phyloP scores from a whole-genome alignment of 177 flowering plant genomes.

The Vitis hybrid region DNA sequence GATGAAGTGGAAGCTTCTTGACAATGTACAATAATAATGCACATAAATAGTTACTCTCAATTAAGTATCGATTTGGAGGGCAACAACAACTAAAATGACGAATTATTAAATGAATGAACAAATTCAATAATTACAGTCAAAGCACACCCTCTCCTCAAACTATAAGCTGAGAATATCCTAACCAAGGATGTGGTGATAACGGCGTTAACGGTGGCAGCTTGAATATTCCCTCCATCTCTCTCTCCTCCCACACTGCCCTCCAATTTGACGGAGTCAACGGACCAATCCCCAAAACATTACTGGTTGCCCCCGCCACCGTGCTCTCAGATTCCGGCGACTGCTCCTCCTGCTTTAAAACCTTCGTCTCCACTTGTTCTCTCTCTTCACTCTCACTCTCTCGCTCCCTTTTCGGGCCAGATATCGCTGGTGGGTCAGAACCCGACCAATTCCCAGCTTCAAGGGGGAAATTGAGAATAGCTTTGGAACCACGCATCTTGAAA shows the following conservation, averaged over 20 bases:
- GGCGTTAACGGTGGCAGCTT: too few species aligned
- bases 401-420: slow-evolving; percentile 1
- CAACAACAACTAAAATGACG: neutral
- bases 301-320: neutral
- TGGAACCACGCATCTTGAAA: slow-evolving; percentile 42
- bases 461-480: slow-evolving; percentile 47
- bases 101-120: too few species aligned
- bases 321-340: neutral
- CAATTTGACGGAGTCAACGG: slow-evolving; percentile 42
- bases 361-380: slow-evolving; percentile 3
- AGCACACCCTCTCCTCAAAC: too few species aligned
- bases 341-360: neutral
- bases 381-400: slow-evolving; percentile 7
- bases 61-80: too few species aligned
- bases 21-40: too few species aligned
- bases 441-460: slow-evolving; percentile 27
- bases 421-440: neutral
- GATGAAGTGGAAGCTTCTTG: too few species aligned
- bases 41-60: too few species aligned
- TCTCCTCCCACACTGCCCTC: slow-evolving; percentile 28
- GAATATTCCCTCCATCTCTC: too few species aligned
- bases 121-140: too few species aligned
- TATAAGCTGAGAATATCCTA: too few species aligned
- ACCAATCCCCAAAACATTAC: neutral
- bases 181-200: too few species aligned